Percentiles rank a stretch among this genome's conserved stretches.
These are phyloP conservation scores for Diplodia intermedia DNA, from an alignment of 2,329 filamentous ascomycete genomes.

Conservation along the genomic window DNA sequence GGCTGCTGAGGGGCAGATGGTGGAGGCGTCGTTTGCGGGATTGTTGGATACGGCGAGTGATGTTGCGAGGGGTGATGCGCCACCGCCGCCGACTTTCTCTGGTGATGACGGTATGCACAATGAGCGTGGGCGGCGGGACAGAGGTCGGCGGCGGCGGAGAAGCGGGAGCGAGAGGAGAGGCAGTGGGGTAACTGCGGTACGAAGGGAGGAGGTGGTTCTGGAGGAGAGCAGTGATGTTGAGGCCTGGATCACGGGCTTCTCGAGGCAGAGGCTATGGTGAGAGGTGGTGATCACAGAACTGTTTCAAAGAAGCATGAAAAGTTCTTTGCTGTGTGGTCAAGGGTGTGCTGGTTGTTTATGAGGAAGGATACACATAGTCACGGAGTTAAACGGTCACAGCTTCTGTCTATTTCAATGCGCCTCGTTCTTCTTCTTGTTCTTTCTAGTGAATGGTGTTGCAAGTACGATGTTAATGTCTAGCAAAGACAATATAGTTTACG, in stretches of 20 bases:
- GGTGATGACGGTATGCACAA: no score
- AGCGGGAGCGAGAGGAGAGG: not conserved
- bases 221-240: conserved; percentile 17
- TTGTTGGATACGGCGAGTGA: conserved; percentile 12
- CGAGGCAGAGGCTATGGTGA: not conserved
- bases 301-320: not conserved
- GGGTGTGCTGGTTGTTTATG: not conserved
- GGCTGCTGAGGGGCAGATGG: not conserved
- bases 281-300: not conserved
- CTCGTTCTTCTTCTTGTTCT: no score
- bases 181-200: not conserved
- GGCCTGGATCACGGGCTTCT: not conserved
- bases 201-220: not conserved
- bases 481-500: not conserved
- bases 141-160: not conserved
- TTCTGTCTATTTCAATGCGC: no score
- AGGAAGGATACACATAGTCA: not conserved
- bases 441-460: not conserved
- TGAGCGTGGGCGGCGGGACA: not conserved
- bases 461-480: not conserved
- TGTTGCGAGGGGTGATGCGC: not conserved
- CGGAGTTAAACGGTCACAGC: not conserved
- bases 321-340: not conserved
- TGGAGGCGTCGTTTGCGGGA: not conserved
- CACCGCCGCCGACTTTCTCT: no score